Conservation (phyloP, 495 filamentous ascomycete species). For the Penicillium turbatum region DNA sequence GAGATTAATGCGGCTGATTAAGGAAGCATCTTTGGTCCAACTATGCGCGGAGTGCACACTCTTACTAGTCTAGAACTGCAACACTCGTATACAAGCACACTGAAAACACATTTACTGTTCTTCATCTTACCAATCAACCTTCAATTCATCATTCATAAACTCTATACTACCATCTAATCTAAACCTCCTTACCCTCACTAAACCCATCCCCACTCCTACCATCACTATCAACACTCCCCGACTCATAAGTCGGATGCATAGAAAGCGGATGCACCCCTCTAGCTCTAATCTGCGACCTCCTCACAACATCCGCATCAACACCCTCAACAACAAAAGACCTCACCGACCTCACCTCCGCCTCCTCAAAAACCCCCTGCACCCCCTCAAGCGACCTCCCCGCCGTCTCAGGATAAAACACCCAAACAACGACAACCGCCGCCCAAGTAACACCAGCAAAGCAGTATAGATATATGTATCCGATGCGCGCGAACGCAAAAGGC, state of each 20-base stretch:
- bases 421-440: slow-evolving; percentile 40
- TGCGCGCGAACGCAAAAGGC: slow-evolving; percentile 45
- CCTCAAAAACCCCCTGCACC: slow-evolving; percentile 44
- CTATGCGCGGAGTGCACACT: too few species aligned
- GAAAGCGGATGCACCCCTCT: slow-evolving; percentile 10
- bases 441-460: slow-evolving; percentile 52
- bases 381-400: slow-evolving; percentile 50
- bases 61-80: too few species aligned
- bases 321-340: not conserved
- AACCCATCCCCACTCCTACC: not conserved
- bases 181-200: not conserved
- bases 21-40: too few species aligned
- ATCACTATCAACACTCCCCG: not conserved
- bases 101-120: too few species aligned
- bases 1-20: too few species aligned
- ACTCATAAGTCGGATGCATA: slow-evolving; percentile 5
- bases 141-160: slow-evolving; percentile 2
- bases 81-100: too few species aligned
- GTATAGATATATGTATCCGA: slow-evolving; percentile 51
- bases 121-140: not conserved
- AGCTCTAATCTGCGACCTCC: slow-evolving; percentile 1
- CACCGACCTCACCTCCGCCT: too few species aligned
- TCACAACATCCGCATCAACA: not conserved
- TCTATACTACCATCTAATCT: not conserved
- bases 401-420: slow-evolving; percentile 50